Percentiles rank a stretch among this genome's conserved stretches.
These are phyloP conservation scores for Aaosphaeria arxii DNA, from an alignment of 2,329 filamentous ascomycete genomes.

Conservation along the genomic window DNA sequence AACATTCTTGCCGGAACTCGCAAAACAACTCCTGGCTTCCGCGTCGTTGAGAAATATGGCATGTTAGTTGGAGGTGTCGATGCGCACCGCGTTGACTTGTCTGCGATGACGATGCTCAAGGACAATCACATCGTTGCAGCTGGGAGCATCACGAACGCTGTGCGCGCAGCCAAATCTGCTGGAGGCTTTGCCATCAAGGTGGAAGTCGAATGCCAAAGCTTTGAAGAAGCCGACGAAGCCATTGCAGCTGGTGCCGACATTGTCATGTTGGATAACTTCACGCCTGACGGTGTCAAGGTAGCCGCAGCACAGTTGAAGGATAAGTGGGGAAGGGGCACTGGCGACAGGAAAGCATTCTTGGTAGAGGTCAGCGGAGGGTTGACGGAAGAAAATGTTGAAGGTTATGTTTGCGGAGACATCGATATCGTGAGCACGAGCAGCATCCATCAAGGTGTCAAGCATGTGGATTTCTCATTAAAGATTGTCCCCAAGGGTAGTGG, in stretches of 20 bases:
- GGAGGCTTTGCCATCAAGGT: slow-evolving; percentile 91
- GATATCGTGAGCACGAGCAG: slow-evolving; percentile 96
- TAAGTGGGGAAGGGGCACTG: slow-evolving; percentile 68
- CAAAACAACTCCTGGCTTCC: slow-evolving; percentile 95
- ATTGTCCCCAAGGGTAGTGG: slow-evolving; percentile 54
- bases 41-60: slow-evolving; percentile 95
- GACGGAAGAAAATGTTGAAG: slow-evolving; percentile 76
- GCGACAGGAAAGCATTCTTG: slow-evolving; percentile 61
- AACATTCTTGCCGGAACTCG: slow-evolving; percentile 90
- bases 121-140: slow-evolving; percentile 97
- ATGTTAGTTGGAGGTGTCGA: slow-evolving; percentile 94
- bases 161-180: slow-evolving; percentile 75
- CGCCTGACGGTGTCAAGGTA: slow-evolving; percentile 69
- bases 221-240: slow-evolving; percentile 86
- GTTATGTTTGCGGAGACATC: slow-evolving; percentile 78
- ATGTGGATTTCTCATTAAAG: slow-evolving; percentile 96
- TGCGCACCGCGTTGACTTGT: slow-evolving; percentile 83
- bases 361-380: slow-evolving; percentile 92
- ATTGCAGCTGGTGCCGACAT: slow-evolving; percentile 89
- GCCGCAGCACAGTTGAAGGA: slow-evolving; percentile 75
- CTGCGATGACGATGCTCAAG: slow-evolving; percentile 96
- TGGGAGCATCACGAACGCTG: slow-evolving; percentile 78
- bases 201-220: slow-evolving; percentile 89
- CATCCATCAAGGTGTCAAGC: slow-evolving; percentile 91
- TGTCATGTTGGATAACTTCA: slow-evolving; percentile 97